Evolutionary conservation across 2,329 filamentous ascomycete species (phyloP).

Genomic region (Trichoderma sp.): DNA sequence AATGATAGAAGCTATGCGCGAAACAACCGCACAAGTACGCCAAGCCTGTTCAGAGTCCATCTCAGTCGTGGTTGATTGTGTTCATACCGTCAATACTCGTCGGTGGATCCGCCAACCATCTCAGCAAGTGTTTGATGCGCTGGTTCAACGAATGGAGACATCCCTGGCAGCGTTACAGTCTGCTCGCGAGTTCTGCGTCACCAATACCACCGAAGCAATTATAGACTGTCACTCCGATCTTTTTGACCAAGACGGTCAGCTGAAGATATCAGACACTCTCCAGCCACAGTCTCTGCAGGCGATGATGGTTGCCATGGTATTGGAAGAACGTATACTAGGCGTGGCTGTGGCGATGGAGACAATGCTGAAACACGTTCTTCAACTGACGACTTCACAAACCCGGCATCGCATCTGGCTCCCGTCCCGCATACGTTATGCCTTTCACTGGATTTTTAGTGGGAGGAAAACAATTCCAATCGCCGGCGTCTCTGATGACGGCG

Average conservation of each 20-base stretch:
- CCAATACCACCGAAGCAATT: constrained; percentile 41
- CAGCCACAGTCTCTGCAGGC: constrained; percentile 35
- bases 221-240: constrained; percentile 40
- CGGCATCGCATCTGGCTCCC: constrained; percentile 44
- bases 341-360: constrained; percentile 30
- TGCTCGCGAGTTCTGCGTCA: constrained; percentile 29
- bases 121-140: constrained; percentile 25
- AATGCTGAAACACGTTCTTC: constrained; percentile 38
- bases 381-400: constrained; percentile 37
- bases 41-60: constrained; percentile 28
- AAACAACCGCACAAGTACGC: constrained; percentile 31
- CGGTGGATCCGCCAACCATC: constrained; percentile 32
- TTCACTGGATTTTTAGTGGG: constrained; percentile 38
- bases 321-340: constrained; percentile 43
- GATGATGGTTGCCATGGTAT: constrained; percentile 46
- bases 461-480: constrained; percentile 24
- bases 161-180: constrained; percentile 30
- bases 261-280: constrained; percentile 30
- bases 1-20: constrained; percentile 34
- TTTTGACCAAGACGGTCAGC: constrained; percentile 41
- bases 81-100: constrained; percentile 31
- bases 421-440: constrained; percentile 37
- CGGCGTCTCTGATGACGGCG: constrained; percentile 21
- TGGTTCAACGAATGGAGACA: constrained; percentile 24
- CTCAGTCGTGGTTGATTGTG: constrained; percentile 26